These are phyloP conservation scores for Polytrichum commune DNA, from an alignment of 225 moss, liverwort and hornwort genomes.

Conservation along the genomic window DNA sequence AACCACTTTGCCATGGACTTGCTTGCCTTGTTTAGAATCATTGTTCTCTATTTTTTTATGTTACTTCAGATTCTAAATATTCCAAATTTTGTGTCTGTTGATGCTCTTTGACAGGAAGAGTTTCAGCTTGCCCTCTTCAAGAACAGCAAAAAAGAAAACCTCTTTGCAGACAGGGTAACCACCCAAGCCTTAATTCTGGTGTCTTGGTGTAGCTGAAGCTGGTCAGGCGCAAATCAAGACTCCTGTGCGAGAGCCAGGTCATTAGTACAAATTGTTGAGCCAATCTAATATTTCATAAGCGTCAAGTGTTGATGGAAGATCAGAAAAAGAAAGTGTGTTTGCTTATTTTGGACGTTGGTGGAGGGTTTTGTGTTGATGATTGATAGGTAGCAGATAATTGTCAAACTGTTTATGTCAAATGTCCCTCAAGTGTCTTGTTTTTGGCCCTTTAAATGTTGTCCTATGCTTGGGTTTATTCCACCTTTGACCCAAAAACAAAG, in stretches of 20 bases:
- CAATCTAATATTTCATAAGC: constrained; percentile 1
- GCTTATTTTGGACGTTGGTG: no score
- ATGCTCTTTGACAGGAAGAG: constrained; percentile 54
- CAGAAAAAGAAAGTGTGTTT: neutral
- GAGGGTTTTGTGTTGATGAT: neutral
- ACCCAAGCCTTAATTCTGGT: constrained; percentile 11
- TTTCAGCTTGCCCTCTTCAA: constrained; percentile 88
- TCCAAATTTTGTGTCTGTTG: neutral
- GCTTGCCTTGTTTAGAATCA: no score
- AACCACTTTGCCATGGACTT: no score
- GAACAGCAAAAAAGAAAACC: constrained; percentile 70
- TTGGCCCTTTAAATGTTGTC: neutral
- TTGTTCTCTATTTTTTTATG: no score
- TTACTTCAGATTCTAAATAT: no score
- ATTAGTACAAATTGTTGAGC: constrained; percentile 6
- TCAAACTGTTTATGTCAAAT: no score
- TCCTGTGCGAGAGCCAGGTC: constrained; percentile 18
- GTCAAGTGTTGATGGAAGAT: neutral
- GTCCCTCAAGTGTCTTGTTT: no score
- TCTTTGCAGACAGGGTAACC: constrained; percentile 75
- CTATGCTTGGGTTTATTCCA: neutral
- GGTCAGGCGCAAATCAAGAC: constrained; percentile 13
- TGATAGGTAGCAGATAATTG: no score
- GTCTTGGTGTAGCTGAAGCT: constrained; percentile 22
- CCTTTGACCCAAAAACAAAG: no score